Evolutionary conservation across 1,284 basidiomycete genomes (phyloP), one percentile per base, ranked within the genome.

Genomic region (Malassezia furfur): DNA sequence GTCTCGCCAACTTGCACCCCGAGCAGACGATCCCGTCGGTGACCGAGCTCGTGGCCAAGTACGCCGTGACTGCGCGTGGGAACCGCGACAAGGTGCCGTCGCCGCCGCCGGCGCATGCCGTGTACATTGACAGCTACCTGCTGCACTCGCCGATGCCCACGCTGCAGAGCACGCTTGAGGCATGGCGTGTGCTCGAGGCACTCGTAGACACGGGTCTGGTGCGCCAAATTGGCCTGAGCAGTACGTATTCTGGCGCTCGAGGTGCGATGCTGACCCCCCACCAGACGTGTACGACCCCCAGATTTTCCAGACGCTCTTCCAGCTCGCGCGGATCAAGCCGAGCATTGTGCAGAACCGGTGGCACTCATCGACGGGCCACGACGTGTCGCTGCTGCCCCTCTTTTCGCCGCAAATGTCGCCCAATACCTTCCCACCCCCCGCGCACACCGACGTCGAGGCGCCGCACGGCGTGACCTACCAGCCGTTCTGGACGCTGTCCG

Each of bases 401-500:
- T 65, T 73, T 35, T 59, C 54, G 9, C 67, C 70, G 12, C 32
- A 46, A 2, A 59, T 72, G 10, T 63, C 62, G 9, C 70, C 70
- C 2, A 73, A 73, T 52, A 57, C 64, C 40, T 59, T 70, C 34
- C 54, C 64, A 7, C n/a, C 55, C 19, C 40, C 46, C 10, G 14
- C 30, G 30, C 40, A 32, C 2, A 44, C 17, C 3, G 32, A 45
- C 21, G 40, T 32, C 2, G 40, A 52, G 3, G 30, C 19, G 14
- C 53, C 57, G 25, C 32, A 22, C 2, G 54, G 54, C 2, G 58
- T 71, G 0, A 59, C 60, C 1, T 73, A 73, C 44, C 70, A 73
- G 38, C 66, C 69, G 1, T 73, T 73, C 50, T 73, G 70, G 70
- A 62, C 57, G n/a, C 59, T 73, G 5, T 68, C 70, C 1, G 70